Conservation (phyloP, 139 green algal species). For the Closterium sp. region DNA sequence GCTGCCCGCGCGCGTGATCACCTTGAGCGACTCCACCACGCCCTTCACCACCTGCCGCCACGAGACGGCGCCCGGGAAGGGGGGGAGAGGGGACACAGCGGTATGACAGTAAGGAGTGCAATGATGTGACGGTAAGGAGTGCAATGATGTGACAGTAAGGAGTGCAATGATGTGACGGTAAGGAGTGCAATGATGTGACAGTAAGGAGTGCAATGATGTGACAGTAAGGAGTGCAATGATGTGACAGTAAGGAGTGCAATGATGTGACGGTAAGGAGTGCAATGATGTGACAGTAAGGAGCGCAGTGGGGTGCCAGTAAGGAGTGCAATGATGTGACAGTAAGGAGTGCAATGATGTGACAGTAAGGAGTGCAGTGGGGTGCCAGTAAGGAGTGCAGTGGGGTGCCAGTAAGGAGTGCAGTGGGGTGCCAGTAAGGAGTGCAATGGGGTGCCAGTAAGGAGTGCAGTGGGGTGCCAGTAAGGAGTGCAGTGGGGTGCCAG, state of each 20-base stretch:
- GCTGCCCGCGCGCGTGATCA: conserved; percentile 84
- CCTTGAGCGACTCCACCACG: conserved; percentile 91
- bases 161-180: background rate
- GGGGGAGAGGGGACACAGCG: too few relatives aligned
- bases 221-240: too few relatives aligned
- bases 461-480: background rate
- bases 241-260: too few relatives aligned
- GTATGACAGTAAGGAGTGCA: too few relatives aligned
- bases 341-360: too few relatives aligned
- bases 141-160: background rate
- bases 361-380: too few relatives aligned
- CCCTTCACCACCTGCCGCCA: conserved; percentile 67
- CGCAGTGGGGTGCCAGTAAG: background rate
- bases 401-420: background rate
- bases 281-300: background rate
- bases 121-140: too few relatives aligned
- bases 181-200: background rate
- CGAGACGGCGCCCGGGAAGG: background rate
- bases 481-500: too few relatives aligned
- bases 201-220: background rate
- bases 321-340: background rate
- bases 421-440: background rate
- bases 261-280: too few relatives aligned
- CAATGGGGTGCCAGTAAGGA: background rate
- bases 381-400: background rate